Base-by-base conservation (phyloP, 768 basidiomycete species). In the Russula virescens region DNA sequence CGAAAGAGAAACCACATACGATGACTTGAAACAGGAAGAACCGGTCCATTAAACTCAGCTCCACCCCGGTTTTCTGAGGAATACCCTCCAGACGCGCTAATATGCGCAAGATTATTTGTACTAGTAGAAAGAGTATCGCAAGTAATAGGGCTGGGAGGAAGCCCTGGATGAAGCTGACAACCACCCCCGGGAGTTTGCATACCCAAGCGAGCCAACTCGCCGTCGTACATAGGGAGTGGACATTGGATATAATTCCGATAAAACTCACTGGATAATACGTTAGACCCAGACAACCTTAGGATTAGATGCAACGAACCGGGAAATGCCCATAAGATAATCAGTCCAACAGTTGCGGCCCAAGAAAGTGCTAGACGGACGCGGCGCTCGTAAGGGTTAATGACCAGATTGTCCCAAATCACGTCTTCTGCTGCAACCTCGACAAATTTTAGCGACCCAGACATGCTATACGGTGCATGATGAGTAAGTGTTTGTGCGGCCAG, bases 11-110 rank as follows among this genome's bases (percentile, higher is more conserved):
- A 28, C 47, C 21, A 55, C 91, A 67, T 74, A 95, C 92, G 60
- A 96, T 76, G 57, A 94, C 90, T 76, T 90, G 89, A 81, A 97
- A 97, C 65, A 92, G 77, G 77, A 96, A 96, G 76, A 82, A 98
- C 19, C 97, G 80, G 1, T 84, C 85, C 94, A 98, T 97, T 70
- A 99, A 74, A 57, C 88, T 90, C 3, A 96, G 80, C 69, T 99
- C 96, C 46, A 98, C 75, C 0, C 86, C 88, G 0, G 88, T 90
- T 40, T 81, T 80, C 66, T 90, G 87, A 0, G 96, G 94, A n/a
- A 93, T 91, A 21, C 96, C 96, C 74, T 98, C 92, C 60, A 97
- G 88, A n/a, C 83, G 78, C 10, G 86, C 91, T 28, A 98, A 77
- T 35, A 91, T 75, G 40, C 96, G 81, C 60, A 98, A 73, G 14